Percentiles rank a stretch among this genome's conserved stretches.
phyloP scores from a whole-genome alignment of 2,329 filamentous ascomycete genomes.

The Sarocladium strictum region DNA sequence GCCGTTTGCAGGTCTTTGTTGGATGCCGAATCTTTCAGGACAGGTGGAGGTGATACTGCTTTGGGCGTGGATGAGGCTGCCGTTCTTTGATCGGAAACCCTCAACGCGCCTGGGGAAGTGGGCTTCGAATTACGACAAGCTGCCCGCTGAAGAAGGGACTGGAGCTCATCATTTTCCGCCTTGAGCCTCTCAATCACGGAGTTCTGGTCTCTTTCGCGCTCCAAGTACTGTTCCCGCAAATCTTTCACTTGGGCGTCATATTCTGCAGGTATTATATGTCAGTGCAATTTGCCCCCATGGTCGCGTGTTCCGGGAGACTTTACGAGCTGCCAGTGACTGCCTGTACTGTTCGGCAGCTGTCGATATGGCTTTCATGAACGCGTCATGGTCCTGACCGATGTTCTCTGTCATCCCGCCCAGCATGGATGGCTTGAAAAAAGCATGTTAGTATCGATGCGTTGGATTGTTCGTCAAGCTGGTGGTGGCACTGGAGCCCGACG shows the following conservation, averaged over 20 bases:
- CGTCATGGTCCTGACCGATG: background rate
- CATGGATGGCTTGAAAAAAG: background rate
- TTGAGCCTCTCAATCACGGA: constrained; percentile 1
- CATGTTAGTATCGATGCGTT: background rate
- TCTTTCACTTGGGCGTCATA: background rate
- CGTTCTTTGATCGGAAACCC: background rate
- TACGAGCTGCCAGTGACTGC: background rate
- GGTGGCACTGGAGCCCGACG: background rate
- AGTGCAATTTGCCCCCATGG: background rate
- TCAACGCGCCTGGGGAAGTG: background rate
- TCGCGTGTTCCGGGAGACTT: background rate
- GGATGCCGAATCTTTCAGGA: constrained; percentile 4
- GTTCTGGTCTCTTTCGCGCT: background rate
- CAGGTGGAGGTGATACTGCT: background rate
- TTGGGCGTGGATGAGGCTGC: constrained; percentile 5
- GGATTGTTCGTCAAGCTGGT: background rate
- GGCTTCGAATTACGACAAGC: background rate
- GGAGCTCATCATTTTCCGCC: background rate
- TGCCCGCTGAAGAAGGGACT: background rate
- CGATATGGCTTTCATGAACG: background rate
- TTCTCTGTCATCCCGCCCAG: background rate
- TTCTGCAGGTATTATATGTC: background rate
- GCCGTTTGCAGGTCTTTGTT: constrained; percentile 23
- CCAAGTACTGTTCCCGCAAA: background rate
- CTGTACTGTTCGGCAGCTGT: background rate